Base-by-base conservation (phyloP, 495 filamentous ascomycete species). In the Apiosordaria backusii region DNA sequence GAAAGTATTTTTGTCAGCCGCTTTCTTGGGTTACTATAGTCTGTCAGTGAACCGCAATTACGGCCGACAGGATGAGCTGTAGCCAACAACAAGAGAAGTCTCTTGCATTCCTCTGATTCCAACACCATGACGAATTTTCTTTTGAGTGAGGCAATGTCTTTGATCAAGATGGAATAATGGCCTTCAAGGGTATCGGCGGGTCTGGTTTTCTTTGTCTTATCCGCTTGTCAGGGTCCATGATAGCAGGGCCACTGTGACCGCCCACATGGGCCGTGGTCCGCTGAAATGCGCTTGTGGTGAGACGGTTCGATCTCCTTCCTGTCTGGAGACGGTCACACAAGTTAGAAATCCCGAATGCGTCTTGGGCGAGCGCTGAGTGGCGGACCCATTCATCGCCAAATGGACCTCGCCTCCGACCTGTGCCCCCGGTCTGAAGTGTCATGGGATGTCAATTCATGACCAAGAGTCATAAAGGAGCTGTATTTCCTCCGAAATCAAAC, bases 401-500 rank as follows among this genome's bases (percentile, higher is more conserved):
- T 55, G 52, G 52, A 23, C 52, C 52, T 55, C 52, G 52, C 52
- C 52, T 55, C 52, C 52, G 52, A 55, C 52, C 52, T n/a, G 52
- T 22, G 52, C 52, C 52, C 52, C 52, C 21, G 52, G 16, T 6
- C 10, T 7, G 10, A 2, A 45, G 35, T 45, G 35, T 45, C 35
- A 45, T 45, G 35, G 35, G 35, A 13, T n/a, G n/a, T 45, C 35
- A 45, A 45, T n/a, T n/a, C n/a, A 45, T 45, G n/a, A 21, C 22
- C n/a, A 55, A 18, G 9, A 55, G 18, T 55, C 52, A 55, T 55
- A 55, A 55, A 55, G 52, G 59, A 19, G 29, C 59, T 27, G 59
- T 16, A 50, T 25, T 23, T 19, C 59, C 45, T 61, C 59, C 59
- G 59, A 61, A 61, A 61, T 61, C n/a, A 21, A 61, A 61, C 59